These are phyloP conservation scores for Rhypophila decipiens DNA, from an alignment of 495 filamentous ascomycete species.

Conservation along the genomic window DNA sequence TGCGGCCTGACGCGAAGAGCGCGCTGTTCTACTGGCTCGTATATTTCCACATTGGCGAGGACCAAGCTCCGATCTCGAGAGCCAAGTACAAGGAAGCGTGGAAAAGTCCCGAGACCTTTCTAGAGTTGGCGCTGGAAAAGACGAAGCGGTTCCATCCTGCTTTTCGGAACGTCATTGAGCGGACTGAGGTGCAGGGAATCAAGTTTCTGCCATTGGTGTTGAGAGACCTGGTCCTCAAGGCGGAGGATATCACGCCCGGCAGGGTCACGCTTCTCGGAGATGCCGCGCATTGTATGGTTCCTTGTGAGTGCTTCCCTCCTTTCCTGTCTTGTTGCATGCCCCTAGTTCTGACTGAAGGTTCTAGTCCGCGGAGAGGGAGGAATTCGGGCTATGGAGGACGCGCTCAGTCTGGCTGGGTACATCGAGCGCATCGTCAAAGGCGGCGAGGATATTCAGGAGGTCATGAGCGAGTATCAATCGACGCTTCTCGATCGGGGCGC, in stretches of 20 bases:
- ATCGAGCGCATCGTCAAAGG: not conserved
- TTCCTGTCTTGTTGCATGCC: no score
- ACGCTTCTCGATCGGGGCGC: not conserved
- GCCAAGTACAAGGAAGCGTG: constrained; percentile 16
- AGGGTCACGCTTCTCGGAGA: constrained; percentile 43
- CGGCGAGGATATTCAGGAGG: not conserved
- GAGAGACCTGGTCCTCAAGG: constrained; percentile 17
- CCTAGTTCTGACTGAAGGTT: not conserved
- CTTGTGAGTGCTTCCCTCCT: constrained; percentile 8
- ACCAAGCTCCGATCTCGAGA: not conserved
- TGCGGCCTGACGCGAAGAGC: constrained; percentile 14
- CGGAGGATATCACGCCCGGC: constrained; percentile 24
- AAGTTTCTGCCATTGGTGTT: constrained; percentile 14
- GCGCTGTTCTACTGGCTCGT: constrained; percentile 21
- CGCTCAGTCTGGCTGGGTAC: not conserved
- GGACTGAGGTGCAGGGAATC: constrained; percentile 11
- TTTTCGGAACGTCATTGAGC: constrained; percentile 16
- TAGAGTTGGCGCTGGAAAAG: constrained; percentile 17
- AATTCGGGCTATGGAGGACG: not conserved
- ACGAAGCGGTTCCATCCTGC: constrained; percentile 13
- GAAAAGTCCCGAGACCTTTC: constrained; percentile 14
- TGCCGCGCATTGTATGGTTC: constrained; percentile 50
- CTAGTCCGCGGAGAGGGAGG: constrained; percentile 1
- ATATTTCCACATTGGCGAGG: constrained; percentile 17
- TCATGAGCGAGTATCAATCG: not conserved